Evolutionary conservation across 345 rosid genomes (phyloP), one percentile per base, ranked within the genome.

Genomic region (Salix arbutifolia): DNA sequence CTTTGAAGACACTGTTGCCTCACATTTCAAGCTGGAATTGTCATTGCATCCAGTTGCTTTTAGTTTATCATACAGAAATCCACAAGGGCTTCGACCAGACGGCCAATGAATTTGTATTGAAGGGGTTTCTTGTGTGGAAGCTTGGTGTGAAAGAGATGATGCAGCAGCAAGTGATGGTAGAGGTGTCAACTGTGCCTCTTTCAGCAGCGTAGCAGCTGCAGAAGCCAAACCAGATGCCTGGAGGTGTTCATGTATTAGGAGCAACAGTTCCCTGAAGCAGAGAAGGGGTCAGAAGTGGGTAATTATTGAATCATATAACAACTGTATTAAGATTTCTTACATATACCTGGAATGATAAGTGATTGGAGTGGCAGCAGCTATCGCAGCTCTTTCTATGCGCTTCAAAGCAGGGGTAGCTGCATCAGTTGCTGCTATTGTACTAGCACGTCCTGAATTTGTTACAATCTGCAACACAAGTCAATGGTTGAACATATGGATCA

Each of bases 311-410:
- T 65, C 1, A 25, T 44, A 21, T 1, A 19, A 13, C 26, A 17
- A 50, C 30, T 50, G 37, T 16, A 58, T 37, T 23, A 7, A 64
- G 58, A 38, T 14, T 53, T 66, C 33, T 28, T 35, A 46, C 6
- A 67, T 46, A 58, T 79, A 91, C 96, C 90, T 87, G 68, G 94
- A 85, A 81, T 96, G 94, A 77, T 93, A 96, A 72, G 94, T 88
- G 73, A 96, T 93, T 74, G 99, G 99, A 71, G 99, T 96, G 9
- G 99, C 99, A 70, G 98, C 98, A 52, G 98, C 99, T 40, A 96
- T 90, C 76, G 99, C 99, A 21, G 98, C 99, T 89, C 99, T 90
- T 83, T 96, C 99, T 65, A 96, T 96, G 81, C 99, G 99, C 81
- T 91, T 89, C 81, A 96, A 75, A 52, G 99, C 93, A 44, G 99